Evolutionary conservation across 2,329 filamentous ascomycete genomes (phyloP).

Genomic region (Hypoxylon sp.): DNA sequence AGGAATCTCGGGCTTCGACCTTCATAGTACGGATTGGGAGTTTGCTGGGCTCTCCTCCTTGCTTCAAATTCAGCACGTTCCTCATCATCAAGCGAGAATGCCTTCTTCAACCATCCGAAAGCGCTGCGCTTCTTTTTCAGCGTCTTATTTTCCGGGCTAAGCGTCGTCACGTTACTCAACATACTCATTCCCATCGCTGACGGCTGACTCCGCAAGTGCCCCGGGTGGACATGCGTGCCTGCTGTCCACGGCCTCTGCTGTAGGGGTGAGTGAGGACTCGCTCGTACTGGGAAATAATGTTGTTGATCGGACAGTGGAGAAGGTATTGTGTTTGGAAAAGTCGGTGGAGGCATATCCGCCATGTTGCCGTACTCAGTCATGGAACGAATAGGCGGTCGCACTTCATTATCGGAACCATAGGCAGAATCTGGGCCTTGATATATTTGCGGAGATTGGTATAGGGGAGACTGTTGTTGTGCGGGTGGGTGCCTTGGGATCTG

Average conservation of each 20-base stretch:
- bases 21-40: conserved; percentile 65
- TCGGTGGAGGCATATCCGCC: conserved; percentile 54
- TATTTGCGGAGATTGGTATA: conserved; percentile 46
- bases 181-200: conserved; percentile 71
- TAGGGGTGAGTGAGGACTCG: conserved; percentile 74
- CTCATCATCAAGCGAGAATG: conserved; percentile 75
- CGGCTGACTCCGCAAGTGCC: conserved; percentile 63
- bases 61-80: conserved; percentile 73
- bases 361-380: conserved; percentile 52
- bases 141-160: conserved; percentile 59
- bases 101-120: conserved; percentile 78
- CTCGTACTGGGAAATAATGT: conserved; percentile 73
- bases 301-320: conserved; percentile 69
- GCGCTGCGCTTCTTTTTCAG: conserved; percentile 77
- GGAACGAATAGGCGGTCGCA: conserved; percentile 56
- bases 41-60: conserved; percentile 64
- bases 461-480: conserved; percentile 40
- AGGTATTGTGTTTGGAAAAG: conserved; percentile 58
- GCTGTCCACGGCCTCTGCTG: conserved; percentile 72
- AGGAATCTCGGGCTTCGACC: conserved; percentile 67
- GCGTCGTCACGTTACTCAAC: conserved; percentile 68
- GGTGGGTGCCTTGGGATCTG: conserved; percentile 52
- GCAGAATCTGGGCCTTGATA: conserved; percentile 63
- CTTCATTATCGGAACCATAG: conserved; percentile 64
- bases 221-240: conserved; percentile 55